A percentile compares a stretch with the other conserved stretches of the same genome.
Conservation (phyloP, 768 basidiomycete species). For the Gloeopeniophorella convolvens region DNA sequence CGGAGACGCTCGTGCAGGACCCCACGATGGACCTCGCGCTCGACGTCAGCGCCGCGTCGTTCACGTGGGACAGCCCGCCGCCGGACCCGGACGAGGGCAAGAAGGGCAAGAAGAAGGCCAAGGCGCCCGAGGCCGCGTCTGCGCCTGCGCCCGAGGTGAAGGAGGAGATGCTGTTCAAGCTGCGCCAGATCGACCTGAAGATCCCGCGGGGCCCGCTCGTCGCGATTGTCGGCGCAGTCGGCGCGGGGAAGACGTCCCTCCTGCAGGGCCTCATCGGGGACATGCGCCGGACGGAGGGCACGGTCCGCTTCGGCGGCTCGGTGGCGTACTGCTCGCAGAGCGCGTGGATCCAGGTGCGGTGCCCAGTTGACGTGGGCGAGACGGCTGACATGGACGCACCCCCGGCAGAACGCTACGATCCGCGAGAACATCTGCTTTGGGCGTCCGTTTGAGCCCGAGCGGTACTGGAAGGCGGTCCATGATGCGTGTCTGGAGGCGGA, state of each 20-base stretch:
- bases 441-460: constrained; percentile 68
- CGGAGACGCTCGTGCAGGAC: constrained; percentile 52
- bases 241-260: constrained; percentile 62
- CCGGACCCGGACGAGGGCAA: constrained; percentile 36
- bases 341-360: constrained; percentile 77
- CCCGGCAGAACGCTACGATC: constrained; percentile 64
- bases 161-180: constrained; percentile 47
- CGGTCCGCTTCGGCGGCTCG: constrained; percentile 64
- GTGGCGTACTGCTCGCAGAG: constrained; percentile 82
- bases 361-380: not conserved
- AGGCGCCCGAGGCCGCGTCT: no score
- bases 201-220: constrained; percentile 74
- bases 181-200: constrained; percentile 55
- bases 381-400: not conserved
- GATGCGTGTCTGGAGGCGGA: constrained; percentile 79
- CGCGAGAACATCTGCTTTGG: constrained; percentile 90
- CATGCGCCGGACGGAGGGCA: constrained; percentile 67
- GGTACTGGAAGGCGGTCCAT: constrained; percentile 74
- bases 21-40: constrained; percentile 54
- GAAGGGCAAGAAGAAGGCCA: constrained; percentile 17
- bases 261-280: constrained; percentile 76
- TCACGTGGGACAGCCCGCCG: constrained; percentile 82
- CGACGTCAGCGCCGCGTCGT: constrained; percentile 59
- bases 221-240: constrained; percentile 78
- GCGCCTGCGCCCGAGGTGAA: no score